Conservation (phyloP, 2,329 filamentous ascomycete genomes). For the Bipolaris gigantea region DNA sequence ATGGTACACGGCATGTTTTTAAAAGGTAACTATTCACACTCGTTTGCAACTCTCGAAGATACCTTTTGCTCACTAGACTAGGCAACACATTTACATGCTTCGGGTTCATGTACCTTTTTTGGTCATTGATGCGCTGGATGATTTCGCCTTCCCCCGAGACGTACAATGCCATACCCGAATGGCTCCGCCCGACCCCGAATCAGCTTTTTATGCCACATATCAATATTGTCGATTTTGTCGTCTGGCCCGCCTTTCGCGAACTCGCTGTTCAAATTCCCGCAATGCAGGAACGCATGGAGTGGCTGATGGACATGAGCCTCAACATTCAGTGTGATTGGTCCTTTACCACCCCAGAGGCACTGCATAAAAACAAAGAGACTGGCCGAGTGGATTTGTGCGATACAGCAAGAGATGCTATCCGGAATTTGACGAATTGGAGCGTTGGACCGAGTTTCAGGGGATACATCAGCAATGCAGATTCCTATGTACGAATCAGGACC, state of each 20-base stretch:
- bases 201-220: constrained; percentile 34
- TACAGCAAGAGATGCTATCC: constrained; percentile 16
- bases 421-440: constrained; percentile 24
- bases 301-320: constrained; percentile 27
- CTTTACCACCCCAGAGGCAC: constrained; percentile 14
- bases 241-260: constrained; percentile 32
- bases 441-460: constrained; percentile 27
- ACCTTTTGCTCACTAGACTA: constrained; percentile 1
- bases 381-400: constrained; percentile 20
- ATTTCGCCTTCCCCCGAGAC: constrained; percentile 28
- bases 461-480: constrained; percentile 30
- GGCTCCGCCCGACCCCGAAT: constrained; percentile 31
- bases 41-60: not conserved
- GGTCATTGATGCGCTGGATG: constrained; percentile 33
- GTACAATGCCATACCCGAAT: constrained; percentile 27
- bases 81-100: constrained; percentile 31
- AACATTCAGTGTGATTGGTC: constrained; percentile 25
- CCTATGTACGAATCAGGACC: constrained; percentile 27
- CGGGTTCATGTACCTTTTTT: constrained; percentile 27
- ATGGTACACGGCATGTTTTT: constrained; percentile 26
- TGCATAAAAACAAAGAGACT: constrained; percentile 14
- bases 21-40: constrained; percentile 15
- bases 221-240: constrained; percentile 25
- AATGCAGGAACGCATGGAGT: constrained; percentile 32
- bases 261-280: constrained; percentile 27